phyloP scores from a whole-genome alignment of 176 grass and related monocot species.

The Juncus effusus region DNA sequence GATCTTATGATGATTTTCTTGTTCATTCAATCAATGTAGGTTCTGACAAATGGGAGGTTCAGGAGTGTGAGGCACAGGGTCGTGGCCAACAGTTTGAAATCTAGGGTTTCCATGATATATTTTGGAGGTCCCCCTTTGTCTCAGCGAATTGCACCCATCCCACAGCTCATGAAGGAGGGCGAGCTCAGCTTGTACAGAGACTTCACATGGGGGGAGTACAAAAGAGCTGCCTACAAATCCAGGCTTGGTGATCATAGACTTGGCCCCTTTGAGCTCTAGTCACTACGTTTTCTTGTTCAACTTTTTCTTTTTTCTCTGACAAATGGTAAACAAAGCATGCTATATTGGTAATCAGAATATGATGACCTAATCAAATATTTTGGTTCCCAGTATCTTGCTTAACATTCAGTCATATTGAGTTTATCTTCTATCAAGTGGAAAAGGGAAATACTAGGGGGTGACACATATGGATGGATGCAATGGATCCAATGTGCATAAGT shows the following conservation, averaged over 20 bases:
- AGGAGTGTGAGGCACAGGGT: constrained; percentile 94
- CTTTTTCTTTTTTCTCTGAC: not conserved
- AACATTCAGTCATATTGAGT: too few relatives aligned
- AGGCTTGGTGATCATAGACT: constrained; percentile 91
- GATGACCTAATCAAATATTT: too few relatives aligned
- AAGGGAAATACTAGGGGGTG: too few relatives aligned
- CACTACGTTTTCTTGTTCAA: constrained; percentile 7
- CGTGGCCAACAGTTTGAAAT: constrained; percentile 75
- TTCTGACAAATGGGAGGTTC: constrained; percentile 93
- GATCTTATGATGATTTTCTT: too few relatives aligned
- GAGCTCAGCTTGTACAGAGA: constrained; percentile 90
- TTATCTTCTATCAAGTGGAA: too few relatives aligned
- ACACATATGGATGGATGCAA: too few relatives aligned
- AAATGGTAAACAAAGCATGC: too few relatives aligned
- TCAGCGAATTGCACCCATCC: constrained; percentile 77
- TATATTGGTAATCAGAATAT: too few relatives aligned
- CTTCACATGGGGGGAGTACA: constrained; percentile 99
- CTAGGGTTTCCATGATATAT: constrained; percentile 95
- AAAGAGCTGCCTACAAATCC: constrained; percentile 95
- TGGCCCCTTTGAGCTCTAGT: constrained; percentile 58
- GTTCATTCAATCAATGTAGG: constrained; percentile 24
- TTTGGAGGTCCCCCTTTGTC: constrained; percentile 59
- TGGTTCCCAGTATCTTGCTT: too few relatives aligned
- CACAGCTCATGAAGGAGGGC: constrained; percentile 65
- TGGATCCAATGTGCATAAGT: too few relatives aligned